Evolutionary conservation across 202 grass and related monocot species (phyloP).

Genomic region (Carex arenaria): DNA sequence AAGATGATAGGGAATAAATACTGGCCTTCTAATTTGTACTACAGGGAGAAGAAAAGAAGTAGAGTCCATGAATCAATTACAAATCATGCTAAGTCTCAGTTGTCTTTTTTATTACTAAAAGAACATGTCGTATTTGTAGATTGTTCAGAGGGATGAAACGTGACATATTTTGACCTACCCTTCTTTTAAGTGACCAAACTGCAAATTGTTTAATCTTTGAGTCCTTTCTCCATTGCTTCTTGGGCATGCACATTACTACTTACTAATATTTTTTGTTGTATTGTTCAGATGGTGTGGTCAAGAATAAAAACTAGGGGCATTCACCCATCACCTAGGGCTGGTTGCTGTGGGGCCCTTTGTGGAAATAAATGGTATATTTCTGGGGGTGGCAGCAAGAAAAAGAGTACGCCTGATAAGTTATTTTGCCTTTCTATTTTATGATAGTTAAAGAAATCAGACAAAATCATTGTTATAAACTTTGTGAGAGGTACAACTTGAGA

Average conservation of each 20-base stretch:
- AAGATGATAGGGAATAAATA: neutral
- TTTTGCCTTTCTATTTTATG: slow-evolving; percentile 18
- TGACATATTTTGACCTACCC: neutral
- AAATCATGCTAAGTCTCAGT: neutral
- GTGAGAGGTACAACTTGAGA: neutral
- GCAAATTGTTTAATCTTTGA: neutral
- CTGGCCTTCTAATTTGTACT: neutral
- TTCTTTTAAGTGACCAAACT: neutral
- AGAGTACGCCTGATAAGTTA: slow-evolving; percentile 42
- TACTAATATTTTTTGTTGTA: slow-evolving; percentile 25
- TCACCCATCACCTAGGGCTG: slow-evolving; percentile 91
- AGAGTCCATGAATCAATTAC: neutral
- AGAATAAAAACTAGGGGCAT: slow-evolving; percentile 79
- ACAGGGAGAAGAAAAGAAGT: neutral
- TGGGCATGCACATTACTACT: neutral
- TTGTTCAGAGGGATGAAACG: neutral
- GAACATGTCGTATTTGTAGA: neutral
- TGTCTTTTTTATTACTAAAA: neutral
- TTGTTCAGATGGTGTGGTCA: slow-evolving; percentile 94
- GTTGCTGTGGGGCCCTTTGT: slow-evolving; percentile 90
- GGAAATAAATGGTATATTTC: slow-evolving; percentile 98
- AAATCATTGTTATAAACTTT: slow-evolving; percentile 20
- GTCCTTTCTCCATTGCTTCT: neutral
- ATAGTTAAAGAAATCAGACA: slow-evolving; percentile 22
- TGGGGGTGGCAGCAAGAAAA: slow-evolving; percentile 98